phyloP scores from a whole-genome alignment of 2,329 filamentous ascomycete genomes.

The Xylariaceae sp. region DNA sequence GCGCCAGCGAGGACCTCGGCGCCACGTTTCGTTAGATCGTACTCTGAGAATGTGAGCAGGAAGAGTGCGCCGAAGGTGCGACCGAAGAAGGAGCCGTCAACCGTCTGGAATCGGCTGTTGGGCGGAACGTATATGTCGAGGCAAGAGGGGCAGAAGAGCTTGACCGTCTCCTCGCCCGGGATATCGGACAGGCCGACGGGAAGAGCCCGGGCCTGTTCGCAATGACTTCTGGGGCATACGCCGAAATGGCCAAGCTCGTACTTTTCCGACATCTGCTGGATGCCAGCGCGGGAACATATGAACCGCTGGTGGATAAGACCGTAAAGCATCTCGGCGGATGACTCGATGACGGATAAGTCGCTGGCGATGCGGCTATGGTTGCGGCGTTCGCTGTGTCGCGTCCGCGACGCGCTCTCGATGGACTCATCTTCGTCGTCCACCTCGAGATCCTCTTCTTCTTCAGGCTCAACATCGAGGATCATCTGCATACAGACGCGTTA shows the following conservation, averaged over 20 bases:
- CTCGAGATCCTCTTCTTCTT: slow-evolving; percentile 78
- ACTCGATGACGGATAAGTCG: slow-evolving; percentile 93
- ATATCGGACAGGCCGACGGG: slow-evolving; percentile 93
- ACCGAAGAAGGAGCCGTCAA: slow-evolving; percentile 96
- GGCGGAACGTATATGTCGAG: slow-evolving; percentile 96
- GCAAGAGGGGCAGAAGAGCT: slow-evolving; percentile 95
- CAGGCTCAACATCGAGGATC: slow-evolving; percentile 97
- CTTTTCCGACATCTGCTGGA: slow-evolving; percentile 99
- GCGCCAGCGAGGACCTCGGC: slow-evolving; percentile 50
- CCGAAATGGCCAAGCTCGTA: slow-evolving; percentile 97
- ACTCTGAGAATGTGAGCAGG: slow-evolving; percentile 96
- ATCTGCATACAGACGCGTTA: slow-evolving; percentile 51
- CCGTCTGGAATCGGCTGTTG: slow-evolving; percentile 94
- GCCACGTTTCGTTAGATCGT: slow-evolving; percentile 75
- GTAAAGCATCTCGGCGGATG: slow-evolving; percentile 95
- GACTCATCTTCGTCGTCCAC: slow-evolving; percentile 69
- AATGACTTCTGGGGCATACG: slow-evolving; percentile 89
- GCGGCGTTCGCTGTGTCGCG: slow-evolving; percentile 60
- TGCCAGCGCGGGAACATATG: slow-evolving; percentile 92
- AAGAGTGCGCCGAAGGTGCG: slow-evolving; percentile 96
- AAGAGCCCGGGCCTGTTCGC: slow-evolving; percentile 82
- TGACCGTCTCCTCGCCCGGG: slow-evolving; percentile 94
- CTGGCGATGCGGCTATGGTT: slow-evolving; percentile 82
- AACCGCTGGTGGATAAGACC: slow-evolving; percentile 97
- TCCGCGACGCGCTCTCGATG: slow-evolving; percentile 57